Base-by-base conservation (phyloP, 768 basidiomycete genomes). In the Termitomyces sp. region DNA sequence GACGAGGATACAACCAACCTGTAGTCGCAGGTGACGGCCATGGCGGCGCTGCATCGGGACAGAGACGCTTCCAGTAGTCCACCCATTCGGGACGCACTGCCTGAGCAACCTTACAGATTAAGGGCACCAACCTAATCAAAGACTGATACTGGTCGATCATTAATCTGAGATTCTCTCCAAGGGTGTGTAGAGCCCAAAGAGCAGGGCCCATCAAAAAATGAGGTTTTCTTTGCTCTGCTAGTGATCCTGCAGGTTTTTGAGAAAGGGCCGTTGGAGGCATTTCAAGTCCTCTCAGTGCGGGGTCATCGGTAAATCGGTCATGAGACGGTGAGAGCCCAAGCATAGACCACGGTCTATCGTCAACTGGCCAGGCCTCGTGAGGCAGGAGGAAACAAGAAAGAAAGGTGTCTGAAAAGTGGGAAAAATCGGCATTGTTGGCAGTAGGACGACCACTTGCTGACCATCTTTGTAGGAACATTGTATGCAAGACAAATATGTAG, bases 61-160 rank as follows among this genome's bases (percentile, higher is more conserved):
- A 85, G 42, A 93, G 73, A 13, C 93, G 82, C 65, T 88, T 88
- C 95, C 94, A 96, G 67, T 95, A 95, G 71, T 97, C 93, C 6
- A 84, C 84, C 95, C 94, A 96, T 67, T 93, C 93, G 0, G 87
- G 85, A 20, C 90, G 83, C 16, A 91, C 80, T 14, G 82, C 74
- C 24, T 80, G 67, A 54, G 87, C 85, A 56, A 89, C 69, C 5
- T 77, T 76, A 67, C 87, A 88, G 32, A 91, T 79, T 32, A 90
- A 62, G 8, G 85, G 82, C 9, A 79, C 85, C 10, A 95, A 73
- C 52, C 75, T 71, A 42, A 80, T 64, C 37, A 95, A 74, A 2
- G 80, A 79, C 43, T 79, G 72, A 46, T 87, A 85, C 22, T 79
- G 76, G 58, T 82, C 74, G 13, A 83, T 71, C n/a, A 78, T 73